Evolutionary conservation across 805 yeast species (phyloP).

Genomic region (Starmerella vitae): DNA sequence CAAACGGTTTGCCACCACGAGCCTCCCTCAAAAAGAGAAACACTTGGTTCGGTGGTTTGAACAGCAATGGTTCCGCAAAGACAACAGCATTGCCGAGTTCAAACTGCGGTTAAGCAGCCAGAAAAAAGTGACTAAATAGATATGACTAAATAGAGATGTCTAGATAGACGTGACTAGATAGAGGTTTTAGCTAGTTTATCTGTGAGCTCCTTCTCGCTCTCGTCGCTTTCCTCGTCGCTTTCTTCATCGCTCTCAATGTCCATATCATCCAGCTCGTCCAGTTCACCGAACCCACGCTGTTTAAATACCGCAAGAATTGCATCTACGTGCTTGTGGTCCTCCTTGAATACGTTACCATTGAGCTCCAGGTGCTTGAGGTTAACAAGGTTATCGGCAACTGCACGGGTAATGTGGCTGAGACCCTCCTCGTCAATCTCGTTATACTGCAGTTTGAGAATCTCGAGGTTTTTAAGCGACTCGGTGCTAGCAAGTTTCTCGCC

Average conservation of each 20-base stretch:
- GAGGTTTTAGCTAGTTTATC: slow-evolving; percentile 38
- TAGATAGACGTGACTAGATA: no score
- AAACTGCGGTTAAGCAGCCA: no score
- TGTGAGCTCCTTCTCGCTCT: slow-evolving; percentile 43
- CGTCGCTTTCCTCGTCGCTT: slow-evolving; percentile 48
- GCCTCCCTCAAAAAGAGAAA: slow-evolving; percentile 17
- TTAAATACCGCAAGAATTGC: slow-evolving; percentile 49
- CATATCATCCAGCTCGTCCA: slow-evolving; percentile 88
- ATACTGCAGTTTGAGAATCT: slow-evolving; percentile 62
- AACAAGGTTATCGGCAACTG: slow-evolving; percentile 44
- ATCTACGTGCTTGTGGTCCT: slow-evolving; percentile 62
- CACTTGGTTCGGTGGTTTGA: slow-evolving; percentile 57
- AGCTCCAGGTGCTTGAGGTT: slow-evolving; percentile 57
- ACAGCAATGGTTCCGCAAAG: slow-evolving; percentile 57
- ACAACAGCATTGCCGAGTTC: no score
- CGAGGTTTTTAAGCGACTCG: slow-evolving; percentile 31
- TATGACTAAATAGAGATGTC: no score
- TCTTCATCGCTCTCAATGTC: slow-evolving; percentile 61
- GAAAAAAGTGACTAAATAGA: no score
- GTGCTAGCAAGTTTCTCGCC: slow-evolving; percentile 26
- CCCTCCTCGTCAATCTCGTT: slow-evolving; percentile 68
- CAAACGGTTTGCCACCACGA: slow-evolving; percentile 5
- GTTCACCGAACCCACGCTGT: slow-evolving; percentile 61
- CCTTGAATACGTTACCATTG: slow-evolving; percentile 87
- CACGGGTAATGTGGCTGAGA: slow-evolving; percentile 43